A percentile compares a stretch with the other conserved stretches of the same genome.
Conservation (phyloP, 2,329 filamentous ascomycete species). For the Colletotrichum sublineola region DNA sequence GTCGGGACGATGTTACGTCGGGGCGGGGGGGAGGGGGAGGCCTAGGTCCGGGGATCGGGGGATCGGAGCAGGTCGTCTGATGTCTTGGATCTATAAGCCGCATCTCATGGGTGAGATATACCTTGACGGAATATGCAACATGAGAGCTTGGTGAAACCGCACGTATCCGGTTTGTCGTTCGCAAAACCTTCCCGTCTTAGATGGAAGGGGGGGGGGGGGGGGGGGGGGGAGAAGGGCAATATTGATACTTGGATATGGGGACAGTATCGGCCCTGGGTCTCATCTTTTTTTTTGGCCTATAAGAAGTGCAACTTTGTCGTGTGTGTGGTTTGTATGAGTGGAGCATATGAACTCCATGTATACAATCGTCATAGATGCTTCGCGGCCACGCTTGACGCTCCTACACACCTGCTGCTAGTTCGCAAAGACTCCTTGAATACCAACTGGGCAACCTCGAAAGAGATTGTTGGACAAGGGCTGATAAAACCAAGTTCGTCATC, state of each 20-base stretch:
- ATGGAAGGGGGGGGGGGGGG: not conserved
- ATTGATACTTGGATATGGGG: not conserved
- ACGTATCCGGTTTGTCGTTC: not conserved
- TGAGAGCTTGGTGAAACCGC: not conserved
- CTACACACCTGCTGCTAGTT: not conserved
- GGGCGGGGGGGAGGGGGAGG: not conserved
- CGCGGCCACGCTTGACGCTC: not conserved
- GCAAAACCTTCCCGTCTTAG: not conserved
- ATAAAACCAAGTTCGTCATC: not conserved
- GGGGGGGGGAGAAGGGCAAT: not conserved
- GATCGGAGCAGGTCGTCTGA: not conserved
- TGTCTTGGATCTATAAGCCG: not conserved
- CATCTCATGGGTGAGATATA: not conserved
- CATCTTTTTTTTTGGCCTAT: not conserved
- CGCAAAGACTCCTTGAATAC: not conserved
- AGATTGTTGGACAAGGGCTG: not conserved
- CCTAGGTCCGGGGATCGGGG: not conserved
- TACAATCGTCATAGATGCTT: too few relatives aligned
- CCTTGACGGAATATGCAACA: not conserved
- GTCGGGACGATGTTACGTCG: slow-evolving; percentile 35
- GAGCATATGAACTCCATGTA: not conserved
- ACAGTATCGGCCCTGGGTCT: not conserved
- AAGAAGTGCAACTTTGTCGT: not conserved
- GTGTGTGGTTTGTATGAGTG: not conserved
- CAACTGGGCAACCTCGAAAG: not conserved